Evolutionary conservation across 2,329 filamentous ascomycete species (phyloP).

Genomic region (Chrysoporthe cubensis): DNA sequence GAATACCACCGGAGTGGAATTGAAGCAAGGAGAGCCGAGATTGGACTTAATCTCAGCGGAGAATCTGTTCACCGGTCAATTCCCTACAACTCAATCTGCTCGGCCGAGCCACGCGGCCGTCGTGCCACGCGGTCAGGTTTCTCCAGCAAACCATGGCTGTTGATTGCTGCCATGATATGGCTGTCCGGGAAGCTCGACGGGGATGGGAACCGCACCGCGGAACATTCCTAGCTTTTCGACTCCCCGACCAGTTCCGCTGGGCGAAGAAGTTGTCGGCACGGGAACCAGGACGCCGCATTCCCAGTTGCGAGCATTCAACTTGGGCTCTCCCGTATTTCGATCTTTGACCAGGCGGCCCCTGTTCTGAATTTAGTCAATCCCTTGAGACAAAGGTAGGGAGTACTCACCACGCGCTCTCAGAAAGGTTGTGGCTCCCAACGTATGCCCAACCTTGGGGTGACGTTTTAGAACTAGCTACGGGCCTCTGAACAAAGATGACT

Average conservation of each 20-base stretch:
- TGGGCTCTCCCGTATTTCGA: slow-evolving; percentile 66
- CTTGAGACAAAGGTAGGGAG: slow-evolving; percentile 16
- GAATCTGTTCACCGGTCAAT: neutral
- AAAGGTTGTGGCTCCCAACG: slow-evolving; percentile 88
- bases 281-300: slow-evolving; percentile 88
- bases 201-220: slow-evolving; percentile 60
- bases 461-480: slow-evolving; percentile 13
- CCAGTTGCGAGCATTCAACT: slow-evolving; percentile 89
- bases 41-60: neutral
- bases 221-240: slow-evolving; percentile 51
- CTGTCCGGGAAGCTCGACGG: slow-evolving; percentile 64
- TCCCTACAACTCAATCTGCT: neutral
- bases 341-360: slow-evolving; percentile 73
- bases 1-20: neutral
- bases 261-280: slow-evolving; percentile 40
- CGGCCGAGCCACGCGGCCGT: neutral
- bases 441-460: slow-evolving; percentile 71
- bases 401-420: slow-evolving; percentile 85
- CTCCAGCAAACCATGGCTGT: slow-evolving; percentile 16
- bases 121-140: slow-evolving; percentile 1
- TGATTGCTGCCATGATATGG: slow-evolving; percentile 44
- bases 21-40: neutral
- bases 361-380: slow-evolving; percentile 17
- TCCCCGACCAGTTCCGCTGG: slow-evolving; percentile 11
- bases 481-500: slow-evolving; percentile 57